phyloP scores from a whole-genome alignment of 2,329 filamentous ascomycete species.

The Fusarium avenaceum region DNA sequence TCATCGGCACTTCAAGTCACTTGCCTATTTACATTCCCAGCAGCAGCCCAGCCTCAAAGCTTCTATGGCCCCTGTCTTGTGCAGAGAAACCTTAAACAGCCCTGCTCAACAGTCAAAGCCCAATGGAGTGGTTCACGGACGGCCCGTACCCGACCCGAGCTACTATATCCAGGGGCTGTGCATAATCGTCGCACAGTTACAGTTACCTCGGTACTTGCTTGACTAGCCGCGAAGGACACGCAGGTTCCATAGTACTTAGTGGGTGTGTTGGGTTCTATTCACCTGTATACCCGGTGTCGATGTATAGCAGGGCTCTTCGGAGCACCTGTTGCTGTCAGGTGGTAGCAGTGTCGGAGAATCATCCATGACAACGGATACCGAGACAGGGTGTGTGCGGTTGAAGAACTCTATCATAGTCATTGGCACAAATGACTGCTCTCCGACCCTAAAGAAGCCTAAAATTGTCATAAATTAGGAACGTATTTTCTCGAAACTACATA shows the following conservation, averaged over 20 bases:
- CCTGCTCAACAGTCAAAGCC: conserved; percentile 11
- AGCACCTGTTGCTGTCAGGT: conserved; percentile 20
- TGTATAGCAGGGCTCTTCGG: too few relatives aligned
- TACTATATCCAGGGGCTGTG: neutral
- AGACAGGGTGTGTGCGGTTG: conserved; percentile 5
- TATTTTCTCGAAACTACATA: too few relatives aligned
- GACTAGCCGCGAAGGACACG: too few relatives aligned
- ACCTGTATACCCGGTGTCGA: too few relatives aligned
- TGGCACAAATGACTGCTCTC: neutral
- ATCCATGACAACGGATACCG: neutral
- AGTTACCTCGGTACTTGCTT: neutral
- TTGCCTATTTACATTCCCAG: neutral
- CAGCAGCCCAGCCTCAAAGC: too few relatives aligned
- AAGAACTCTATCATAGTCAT: neutral
- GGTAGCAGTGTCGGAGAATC: conserved; percentile 8
- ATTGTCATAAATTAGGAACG: too few relatives aligned
- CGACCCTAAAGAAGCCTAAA: neutral
- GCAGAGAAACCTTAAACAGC: neutral
- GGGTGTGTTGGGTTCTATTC: conserved; percentile 1
- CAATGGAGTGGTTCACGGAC: conserved; percentile 20
- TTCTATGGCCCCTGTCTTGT: neutral
- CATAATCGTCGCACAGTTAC: conserved; percentile 7
- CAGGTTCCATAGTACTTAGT: conserved; percentile 9
- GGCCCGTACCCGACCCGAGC: conserved; percentile 17
- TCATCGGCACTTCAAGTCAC: neutral